Evolutionary conservation across 2,329 filamentous ascomycete genomes (phyloP).

Genomic region (Colletotrichum lentis): DNA sequence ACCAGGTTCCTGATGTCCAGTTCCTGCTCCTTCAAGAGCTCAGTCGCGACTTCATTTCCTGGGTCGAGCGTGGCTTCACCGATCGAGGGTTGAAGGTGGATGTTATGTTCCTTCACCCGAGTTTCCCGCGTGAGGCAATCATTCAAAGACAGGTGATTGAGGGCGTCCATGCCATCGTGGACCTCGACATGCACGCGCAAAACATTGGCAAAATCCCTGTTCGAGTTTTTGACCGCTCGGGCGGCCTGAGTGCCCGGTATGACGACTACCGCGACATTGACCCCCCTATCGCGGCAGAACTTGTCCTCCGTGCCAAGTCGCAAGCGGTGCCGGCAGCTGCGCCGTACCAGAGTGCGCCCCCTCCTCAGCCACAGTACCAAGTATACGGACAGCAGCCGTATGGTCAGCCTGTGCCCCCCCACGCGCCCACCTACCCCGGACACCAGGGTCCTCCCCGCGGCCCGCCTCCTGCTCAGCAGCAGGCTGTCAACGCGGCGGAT

Average conservation of each 20-base stretch:
- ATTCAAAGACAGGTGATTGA: slow-evolving; percentile 86
- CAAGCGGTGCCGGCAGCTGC: slow-evolving; percentile 40
- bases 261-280: slow-evolving; percentile 89
- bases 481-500: slow-evolving; percentile 53
- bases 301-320: slow-evolving; percentile 76
- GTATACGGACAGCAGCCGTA: slow-evolving; percentile 47
- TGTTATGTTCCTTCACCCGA: slow-evolving; percentile 79
- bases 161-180: slow-evolving; percentile 85
- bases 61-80: slow-evolving; percentile 80
- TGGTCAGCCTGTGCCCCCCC: slow-evolving; percentile 40
- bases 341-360: slow-evolving; percentile 40
- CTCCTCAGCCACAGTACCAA: slow-evolving; percentile 35
- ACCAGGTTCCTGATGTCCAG: slow-evolving; percentile 87
- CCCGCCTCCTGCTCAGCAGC: slow-evolving; percentile 40
- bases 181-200: slow-evolving; percentile 76
- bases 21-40: slow-evolving; percentile 83
- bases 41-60: slow-evolving; percentile 80
- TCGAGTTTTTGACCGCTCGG: slow-evolving; percentile 84
- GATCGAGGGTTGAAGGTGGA: slow-evolving; percentile 77
- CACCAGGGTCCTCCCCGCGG: slow-evolving; percentile 37
- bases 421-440: slow-evolving; percentile 31
- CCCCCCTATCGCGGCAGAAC: slow-evolving; percentile 78
- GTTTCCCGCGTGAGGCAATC: slow-evolving; percentile 73
- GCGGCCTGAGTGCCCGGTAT: slow-evolving; percentile 77
- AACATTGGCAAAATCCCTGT: slow-evolving; percentile 77